Percentiles rank a stretch among this genome's conserved stretches.
These are phyloP conservation scores for Mucor saturninus DNA, from an alignment of 371 early-diverging fungal genomes.

Conservation along the genomic window DNA sequence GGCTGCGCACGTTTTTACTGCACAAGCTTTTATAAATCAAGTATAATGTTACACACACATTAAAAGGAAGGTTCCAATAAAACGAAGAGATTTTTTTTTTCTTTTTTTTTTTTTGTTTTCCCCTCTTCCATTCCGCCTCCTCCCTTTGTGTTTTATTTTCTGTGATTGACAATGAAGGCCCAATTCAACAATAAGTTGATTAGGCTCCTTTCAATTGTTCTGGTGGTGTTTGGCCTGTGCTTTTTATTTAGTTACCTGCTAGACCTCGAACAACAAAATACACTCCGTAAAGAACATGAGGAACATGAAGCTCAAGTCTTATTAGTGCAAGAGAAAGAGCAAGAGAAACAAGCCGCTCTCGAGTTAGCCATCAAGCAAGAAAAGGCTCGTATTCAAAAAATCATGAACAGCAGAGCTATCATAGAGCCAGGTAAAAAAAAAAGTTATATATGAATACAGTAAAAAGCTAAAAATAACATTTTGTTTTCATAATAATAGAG, in stretches of 20 bases:
- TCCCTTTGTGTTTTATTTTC: not conserved
- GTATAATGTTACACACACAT: constrained; percentile 1
- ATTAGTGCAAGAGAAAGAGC: constrained; percentile 11
- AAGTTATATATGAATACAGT: not conserved
- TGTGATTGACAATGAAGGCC: constrained; percentile 14
- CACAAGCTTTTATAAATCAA: too few species aligned
- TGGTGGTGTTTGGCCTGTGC: constrained; percentile 13
- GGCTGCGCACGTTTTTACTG: too few species aligned
- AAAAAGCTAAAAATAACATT: too few species aligned
- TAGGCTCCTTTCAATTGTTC: constrained; percentile 23
- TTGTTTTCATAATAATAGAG: constrained; percentile 5
- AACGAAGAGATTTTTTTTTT: not conserved
- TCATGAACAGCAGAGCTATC: constrained; percentile 25
- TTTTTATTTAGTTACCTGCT: constrained; percentile 25
- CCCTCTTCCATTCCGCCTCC: not conserved
- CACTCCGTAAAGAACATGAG: constrained; percentile 26
- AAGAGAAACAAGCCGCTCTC: constrained; percentile 13
- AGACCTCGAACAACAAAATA: constrained; percentile 23
- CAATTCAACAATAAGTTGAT: constrained; percentile 23
- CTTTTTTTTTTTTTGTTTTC: not conserved
- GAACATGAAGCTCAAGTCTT: constrained; percentile 8
- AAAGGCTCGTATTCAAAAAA: constrained; percentile 10
- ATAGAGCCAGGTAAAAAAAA: constrained; percentile 25
- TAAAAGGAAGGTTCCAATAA: not conserved
- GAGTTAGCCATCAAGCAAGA: constrained; percentile 10